A percentile compares a stretch with the other conserved stretches of the same genome.
phyloP scores from a whole-genome alignment of 495 filamentous ascomycete species.

The Penicillium lividum region DNA sequence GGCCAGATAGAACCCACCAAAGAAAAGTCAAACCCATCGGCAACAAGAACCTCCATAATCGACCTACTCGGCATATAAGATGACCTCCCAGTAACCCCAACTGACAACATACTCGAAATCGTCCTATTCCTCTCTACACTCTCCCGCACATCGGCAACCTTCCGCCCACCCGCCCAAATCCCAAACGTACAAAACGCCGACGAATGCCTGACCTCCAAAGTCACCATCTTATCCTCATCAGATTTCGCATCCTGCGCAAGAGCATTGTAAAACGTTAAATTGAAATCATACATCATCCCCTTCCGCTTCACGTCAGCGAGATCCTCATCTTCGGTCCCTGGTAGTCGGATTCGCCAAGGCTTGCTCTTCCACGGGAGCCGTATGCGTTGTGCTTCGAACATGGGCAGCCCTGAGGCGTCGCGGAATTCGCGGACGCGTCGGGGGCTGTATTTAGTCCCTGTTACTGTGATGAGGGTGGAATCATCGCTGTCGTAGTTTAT shows the following conservation, averaged over 20 bases:
- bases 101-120: not conserved
- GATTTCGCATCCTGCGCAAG: conserved; percentile 8
- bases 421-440: conserved; percentile 21
- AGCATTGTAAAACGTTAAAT: conserved; percentile 19
- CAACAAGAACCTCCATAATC: conserved; percentile 19
- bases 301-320: conserved; percentile 11
- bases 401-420: conserved; percentile 21
- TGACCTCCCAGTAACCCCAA: not conserved
- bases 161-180: conserved; percentile 6
- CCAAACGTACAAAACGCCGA: conserved; percentile 3
- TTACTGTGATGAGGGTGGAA: conserved; percentile 20
- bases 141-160: conserved; percentile 24
- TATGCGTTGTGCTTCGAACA: conserved; percentile 15
- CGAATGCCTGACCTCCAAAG: conserved; percentile 8
- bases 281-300: not conserved
- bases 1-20: conserved; percentile 9
- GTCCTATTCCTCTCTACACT: conserved; percentile 19
- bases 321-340: conserved; percentile 18
- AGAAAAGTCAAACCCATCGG: conserved; percentile 20
- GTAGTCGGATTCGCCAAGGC: conserved; percentile 20
- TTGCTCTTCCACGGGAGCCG: conserved; percentile 2
- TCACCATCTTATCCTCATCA: conserved; percentile 13
- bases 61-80: not conserved
- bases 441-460: conserved; percentile 19
- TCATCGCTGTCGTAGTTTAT: conserved; percentile 19